Percentiles rank a stretch among this genome's conserved stretches.
Conservation (phyloP, 164 flowering plant species). For the Macadamia tetraphylla region DNA sequence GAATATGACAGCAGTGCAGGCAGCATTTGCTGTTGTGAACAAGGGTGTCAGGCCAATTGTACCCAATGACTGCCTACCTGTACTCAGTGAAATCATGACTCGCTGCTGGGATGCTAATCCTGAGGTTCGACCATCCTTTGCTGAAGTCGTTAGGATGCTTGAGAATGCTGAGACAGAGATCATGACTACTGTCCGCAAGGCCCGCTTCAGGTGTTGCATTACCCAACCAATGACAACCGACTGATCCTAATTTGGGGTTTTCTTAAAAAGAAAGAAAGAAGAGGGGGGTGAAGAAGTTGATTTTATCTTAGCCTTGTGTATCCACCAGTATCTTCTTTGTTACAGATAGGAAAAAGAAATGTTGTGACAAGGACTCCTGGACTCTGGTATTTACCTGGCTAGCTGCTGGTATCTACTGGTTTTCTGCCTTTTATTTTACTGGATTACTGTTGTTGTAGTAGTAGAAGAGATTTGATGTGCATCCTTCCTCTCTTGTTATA, state of each 20-base stretch:
- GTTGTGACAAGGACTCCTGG: conserved; percentile 3
- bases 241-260: conserved; percentile 17
- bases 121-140: conserved; percentile 73
- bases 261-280: too few relatives aligned
- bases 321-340: conserved; percentile 16
- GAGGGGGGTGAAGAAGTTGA: conserved; percentile 9
- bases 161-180: conserved; percentile 77
- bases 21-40: conserved; percentile 93
- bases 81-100: conserved; percentile 77
- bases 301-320: conserved; percentile 15
- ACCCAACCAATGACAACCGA: conserved; percentile 75
- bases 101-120: conserved; percentile 92
- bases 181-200: conserved; percentile 76
- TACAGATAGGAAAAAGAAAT: conserved; percentile 11
- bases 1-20: conserved; percentile 94
- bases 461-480: conserved; percentile 14
- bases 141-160: conserved; percentile 77
- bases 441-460: conserved; percentile 13
- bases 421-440: conserved; percentile 16
- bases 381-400: conserved; percentile 13
- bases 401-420: conserved; percentile 3
- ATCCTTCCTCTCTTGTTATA: conserved; percentile 4
- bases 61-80: conserved; percentile 73
- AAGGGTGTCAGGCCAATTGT: conserved; percentile 66
- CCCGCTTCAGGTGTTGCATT: conserved; percentile 82